Evolutionary conservation across 371 early-diverging fungal genomes (phyloP).

Genomic region (Capillidium heterosporum): DNA sequence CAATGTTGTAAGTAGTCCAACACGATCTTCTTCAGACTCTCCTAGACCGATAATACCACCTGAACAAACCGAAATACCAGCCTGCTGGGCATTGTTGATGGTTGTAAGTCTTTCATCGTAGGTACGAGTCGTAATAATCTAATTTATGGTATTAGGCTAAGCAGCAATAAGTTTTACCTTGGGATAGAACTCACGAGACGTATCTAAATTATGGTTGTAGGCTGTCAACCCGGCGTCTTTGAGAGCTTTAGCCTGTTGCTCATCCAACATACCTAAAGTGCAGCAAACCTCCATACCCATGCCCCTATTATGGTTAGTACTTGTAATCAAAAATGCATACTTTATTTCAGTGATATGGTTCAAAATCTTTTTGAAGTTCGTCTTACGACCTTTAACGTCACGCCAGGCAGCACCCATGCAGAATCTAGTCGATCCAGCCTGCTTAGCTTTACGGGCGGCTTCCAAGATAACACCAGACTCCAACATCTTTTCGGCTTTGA

Average conservation of each 20-base stretch:
- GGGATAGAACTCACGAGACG: constrained; percentile 65
- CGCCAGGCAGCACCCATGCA: constrained; percentile 83
- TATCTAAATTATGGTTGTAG: constrained; percentile 80
- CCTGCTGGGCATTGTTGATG: constrained; percentile 52
- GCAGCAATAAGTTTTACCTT: constrained; percentile 18
- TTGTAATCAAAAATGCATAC: constrained; percentile 17
- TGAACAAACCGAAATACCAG: constrained; percentile 74
- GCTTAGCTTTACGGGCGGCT: constrained; percentile 62
- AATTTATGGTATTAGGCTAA: background rate
- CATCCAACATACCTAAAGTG: constrained; percentile 71
- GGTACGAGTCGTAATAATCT: constrained; percentile 64
- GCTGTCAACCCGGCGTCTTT: constrained; percentile 78
- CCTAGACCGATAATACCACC: constrained; percentile 82
- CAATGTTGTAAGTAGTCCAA: constrained; percentile 58
- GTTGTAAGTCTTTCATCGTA: constrained; percentile 70
- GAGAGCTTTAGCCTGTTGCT: constrained; percentile 50
- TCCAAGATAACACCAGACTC: constrained; percentile 48
- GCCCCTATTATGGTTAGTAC: constrained; percentile 19
- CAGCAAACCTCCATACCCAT: constrained; percentile 89
- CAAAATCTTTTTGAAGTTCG: constrained; percentile 64
- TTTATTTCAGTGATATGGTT: constrained; percentile 60
- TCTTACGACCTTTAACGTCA: constrained; percentile 61
- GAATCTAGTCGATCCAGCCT: constrained; percentile 59
- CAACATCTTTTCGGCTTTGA: constrained; percentile 55
- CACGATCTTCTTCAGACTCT: constrained; percentile 52